Conservation (phyloP, 2,329 filamentous ascomycete species). For the Cladosporium cucumerinum region DNA sequence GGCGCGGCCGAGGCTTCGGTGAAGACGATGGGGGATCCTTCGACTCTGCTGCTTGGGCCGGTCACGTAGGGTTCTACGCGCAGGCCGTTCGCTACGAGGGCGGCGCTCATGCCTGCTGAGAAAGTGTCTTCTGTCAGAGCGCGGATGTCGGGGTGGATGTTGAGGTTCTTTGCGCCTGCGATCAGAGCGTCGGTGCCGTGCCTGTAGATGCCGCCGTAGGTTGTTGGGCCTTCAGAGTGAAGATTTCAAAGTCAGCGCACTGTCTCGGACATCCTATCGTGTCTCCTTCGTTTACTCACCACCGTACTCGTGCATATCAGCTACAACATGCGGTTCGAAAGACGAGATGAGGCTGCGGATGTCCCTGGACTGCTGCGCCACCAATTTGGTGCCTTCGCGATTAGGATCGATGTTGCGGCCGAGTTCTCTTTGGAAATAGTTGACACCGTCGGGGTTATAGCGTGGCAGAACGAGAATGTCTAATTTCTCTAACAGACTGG, state of each 20-base stretch:
- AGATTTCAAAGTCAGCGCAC: too few species aligned
- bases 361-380: constrained; percentile 29
- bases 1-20: constrained; percentile 17
- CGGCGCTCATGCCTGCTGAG: constrained; percentile 27
- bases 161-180: constrained; percentile 27
- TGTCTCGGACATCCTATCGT: too few species aligned
- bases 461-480: constrained; percentile 26
- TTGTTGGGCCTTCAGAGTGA: too few species aligned
- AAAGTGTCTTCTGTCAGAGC: constrained; percentile 32
- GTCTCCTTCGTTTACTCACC: too few species aligned
- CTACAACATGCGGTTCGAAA: constrained; percentile 33
- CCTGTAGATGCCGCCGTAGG: constrained; percentile 28
- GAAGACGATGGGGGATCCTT: constrained; percentile 2
- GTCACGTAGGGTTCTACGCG: constrained; percentile 38
- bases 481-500: constrained; percentile 19
- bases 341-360: constrained; percentile 33
- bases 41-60: constrained; percentile 20
- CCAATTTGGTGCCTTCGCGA: constrained; percentile 30
- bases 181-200: constrained; percentile 34
- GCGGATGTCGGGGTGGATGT: constrained; percentile 32
- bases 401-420: constrained; percentile 25
- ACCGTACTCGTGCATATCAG: constrained; percentile 37
- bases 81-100: constrained; percentile 29
- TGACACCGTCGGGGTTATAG: constrained; percentile 23
- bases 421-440: constrained; percentile 26